Evolutionary conservation across 2,329 filamentous ascomycete genomes (phyloP), one percentile per base, ranked within the genome.

Genomic region (Alternaria viburni): DNA sequence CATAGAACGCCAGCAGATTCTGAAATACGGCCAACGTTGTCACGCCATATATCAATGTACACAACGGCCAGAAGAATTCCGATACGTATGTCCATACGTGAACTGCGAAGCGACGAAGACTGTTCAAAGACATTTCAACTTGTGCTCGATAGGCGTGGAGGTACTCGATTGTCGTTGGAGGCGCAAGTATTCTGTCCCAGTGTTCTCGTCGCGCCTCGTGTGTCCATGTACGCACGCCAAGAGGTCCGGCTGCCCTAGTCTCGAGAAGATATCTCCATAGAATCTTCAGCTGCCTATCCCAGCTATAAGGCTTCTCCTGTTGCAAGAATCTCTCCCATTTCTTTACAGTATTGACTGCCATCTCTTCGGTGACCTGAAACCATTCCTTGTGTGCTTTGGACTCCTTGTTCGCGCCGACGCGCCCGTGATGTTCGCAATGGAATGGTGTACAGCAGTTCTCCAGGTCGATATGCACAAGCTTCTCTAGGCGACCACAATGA

Each of bases 281-380:
- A 5, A 55, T 45, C 12, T 17, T 66, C 5, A 71, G 23, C 17
- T 54, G 21, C 8, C 61, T 36, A 1, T 36, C 32, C 36, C 47
- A 64, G n/a, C 49, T 23, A 47, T 71, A 69, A 13, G 69, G 69
- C 30, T 54, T 50, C 21, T 62, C 45, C 7, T 23, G n/a, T 3
- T 49, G 32, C 57, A 69, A 60, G 21, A 71, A 71, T 4, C 12
- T 10, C 10, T 47, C 59, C 67, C 67, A 71, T 26, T 59, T 62
- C 44, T 65, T n/a, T 5, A 60, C 61, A 6, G 64, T 67, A 15
- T 45, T 3, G 10, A 54, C 26, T 10, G 61, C 67, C 36, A 62
- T 36, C 6, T 57, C 52, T 41, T 56, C 28, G 10, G 17, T 50
- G 6, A 65, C 59, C 2, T 32, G 17, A 41, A 67, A 69, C 59